Percentiles rank a stretch among this genome's conserved stretches.
Conservation (phyloP, 352 stramenopile species). For the Phytophthora hibernalis region DNA sequence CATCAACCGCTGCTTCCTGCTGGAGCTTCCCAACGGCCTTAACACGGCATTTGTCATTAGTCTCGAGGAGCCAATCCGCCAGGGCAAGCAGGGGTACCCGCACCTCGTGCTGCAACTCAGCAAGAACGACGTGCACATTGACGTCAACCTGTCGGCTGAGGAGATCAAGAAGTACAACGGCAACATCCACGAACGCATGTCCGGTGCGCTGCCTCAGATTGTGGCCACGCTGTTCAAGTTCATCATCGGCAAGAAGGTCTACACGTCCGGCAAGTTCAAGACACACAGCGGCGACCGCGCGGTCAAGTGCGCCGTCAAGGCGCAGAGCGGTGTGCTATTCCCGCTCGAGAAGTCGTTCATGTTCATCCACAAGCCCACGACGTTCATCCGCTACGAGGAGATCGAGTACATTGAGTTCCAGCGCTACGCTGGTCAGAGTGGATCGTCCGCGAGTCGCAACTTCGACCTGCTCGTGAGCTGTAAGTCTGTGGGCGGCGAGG, state of each 20-base stretch:
- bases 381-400: constrained; percentile 99
- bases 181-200: constrained; percentile 97
- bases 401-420: constrained; percentile 99
- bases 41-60: constrained; percentile 99
- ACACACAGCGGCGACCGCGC: constrained; percentile 87
- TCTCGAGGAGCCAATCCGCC: constrained; percentile 98
- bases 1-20: constrained; percentile 98
- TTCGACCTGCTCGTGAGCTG: constrained; percentile 96
- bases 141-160: constrained; percentile 97
- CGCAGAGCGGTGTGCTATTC: constrained; percentile 97
- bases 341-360: constrained; percentile 99
- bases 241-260: constrained; percentile 97
- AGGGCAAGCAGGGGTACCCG: constrained; percentile 99
- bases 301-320: constrained; percentile 93
- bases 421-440: constrained; percentile 93
- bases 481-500: constrained; percentile 86
- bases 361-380: constrained; percentile 99
- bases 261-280: constrained; percentile 93
- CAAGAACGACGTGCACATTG: constrained; percentile 86
- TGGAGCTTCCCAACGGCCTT: constrained; percentile 97
- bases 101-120: constrained; percentile 98
- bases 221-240: constrained; percentile 99
- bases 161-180: constrained; percentile 98
- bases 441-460: constrained; percentile 92
- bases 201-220: constrained; percentile 96